Percentiles rank a stretch among this genome's conserved stretches.
Conservation (phyloP, 164 flowering plant genomes). For the Aristolochia contorta region DNA sequence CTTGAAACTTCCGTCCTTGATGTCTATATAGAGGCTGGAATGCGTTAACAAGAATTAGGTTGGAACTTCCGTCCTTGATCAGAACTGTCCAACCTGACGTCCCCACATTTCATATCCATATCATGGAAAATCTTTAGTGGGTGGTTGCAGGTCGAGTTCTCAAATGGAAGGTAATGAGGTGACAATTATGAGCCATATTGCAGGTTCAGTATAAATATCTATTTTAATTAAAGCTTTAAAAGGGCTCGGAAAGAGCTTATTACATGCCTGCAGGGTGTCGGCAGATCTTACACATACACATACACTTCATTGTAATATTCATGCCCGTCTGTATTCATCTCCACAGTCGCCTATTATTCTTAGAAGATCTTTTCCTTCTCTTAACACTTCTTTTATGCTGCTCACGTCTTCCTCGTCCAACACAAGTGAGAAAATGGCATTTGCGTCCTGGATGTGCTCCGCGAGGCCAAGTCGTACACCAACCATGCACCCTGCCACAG, state of each 20-base stretch:
- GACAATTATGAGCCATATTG: too few species aligned
- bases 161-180: too few species aligned
- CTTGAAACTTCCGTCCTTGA: too few species aligned
- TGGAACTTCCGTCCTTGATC: too few species aligned
- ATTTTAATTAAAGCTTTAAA: neutral
- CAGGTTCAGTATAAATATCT: neutral
- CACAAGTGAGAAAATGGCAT: slow-evolving; percentile 61
- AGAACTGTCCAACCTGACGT: too few species aligned
- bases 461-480: slow-evolving; percentile 93
- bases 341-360: slow-evolving; percentile 92
- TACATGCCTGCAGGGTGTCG: neutral
- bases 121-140: too few species aligned
- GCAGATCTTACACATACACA: too few species aligned
- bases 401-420: slow-evolving; percentile 73
- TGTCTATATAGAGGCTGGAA: too few species aligned
- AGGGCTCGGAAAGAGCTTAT: neutral
- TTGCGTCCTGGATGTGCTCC: slow-evolving; percentile 66
- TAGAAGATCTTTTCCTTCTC: slow-evolving; percentile 65
- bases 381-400: slow-evolving; percentile 53
- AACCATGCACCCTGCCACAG: slow-evolving; percentile 92
- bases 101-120: too few species aligned
- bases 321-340: slow-evolving; percentile 80
- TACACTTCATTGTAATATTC: neutral
- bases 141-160: too few species aligned
- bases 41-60: too few species aligned